Evolutionary conservation across 2,329 filamentous ascomycete species (phyloP).

Genomic region (Torrubiella hemipterigena): DNA sequence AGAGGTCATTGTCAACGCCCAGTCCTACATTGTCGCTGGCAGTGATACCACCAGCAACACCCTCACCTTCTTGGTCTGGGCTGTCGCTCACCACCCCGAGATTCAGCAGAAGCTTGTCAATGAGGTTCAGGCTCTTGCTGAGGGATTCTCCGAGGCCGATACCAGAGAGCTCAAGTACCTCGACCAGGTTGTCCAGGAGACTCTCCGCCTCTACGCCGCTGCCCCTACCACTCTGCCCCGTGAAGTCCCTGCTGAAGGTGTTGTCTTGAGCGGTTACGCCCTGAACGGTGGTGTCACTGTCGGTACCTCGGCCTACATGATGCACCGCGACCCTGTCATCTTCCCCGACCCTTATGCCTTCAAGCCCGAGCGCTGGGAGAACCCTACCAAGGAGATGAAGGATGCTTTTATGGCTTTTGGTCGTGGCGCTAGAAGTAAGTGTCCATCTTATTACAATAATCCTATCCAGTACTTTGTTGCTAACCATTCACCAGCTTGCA

Average conservation of each 20-base stretch:
- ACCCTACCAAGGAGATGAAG: slow-evolving; percentile 24
- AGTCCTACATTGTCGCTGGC: slow-evolving; percentile 30
- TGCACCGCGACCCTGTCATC: slow-evolving; percentile 27
- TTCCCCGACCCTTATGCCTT: slow-evolving; percentile 14
- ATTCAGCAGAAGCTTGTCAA: slow-evolving; percentile 7
- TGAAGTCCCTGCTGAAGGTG: slow-evolving; percentile 20
- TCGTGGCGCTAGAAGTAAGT: slow-evolving; percentile 28
- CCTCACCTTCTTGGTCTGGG: slow-evolving; percentile 30
- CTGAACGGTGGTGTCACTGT: slow-evolving; percentile 26
- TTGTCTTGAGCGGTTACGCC: slow-evolving; percentile 19
- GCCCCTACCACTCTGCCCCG: slow-evolving; percentile 24
- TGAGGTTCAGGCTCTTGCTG: slow-evolving; percentile 18
- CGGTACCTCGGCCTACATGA: slow-evolving; percentile 28
- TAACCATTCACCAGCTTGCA: slow-evolving; percentile 22
- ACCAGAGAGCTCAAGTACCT: slow-evolving; percentile 24
- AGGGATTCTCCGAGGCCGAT: slow-evolving; percentile 12
- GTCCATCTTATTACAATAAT: background rate
- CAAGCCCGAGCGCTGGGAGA: slow-evolving; percentile 25
- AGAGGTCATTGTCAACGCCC: slow-evolving; percentile 11
- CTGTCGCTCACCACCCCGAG: slow-evolving; percentile 13
- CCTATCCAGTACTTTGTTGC: background rate
- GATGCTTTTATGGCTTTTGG: slow-evolving; percentile 39
- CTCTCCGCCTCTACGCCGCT: slow-evolving; percentile 24
- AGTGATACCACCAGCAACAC: slow-evolving; percentile 35
- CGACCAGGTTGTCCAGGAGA: slow-evolving; percentile 26